Evolutionary conservation across 225 moss, liverwort and hornwort species (phyloP).

Genomic region (Antitrichia curtipendula): DNA sequence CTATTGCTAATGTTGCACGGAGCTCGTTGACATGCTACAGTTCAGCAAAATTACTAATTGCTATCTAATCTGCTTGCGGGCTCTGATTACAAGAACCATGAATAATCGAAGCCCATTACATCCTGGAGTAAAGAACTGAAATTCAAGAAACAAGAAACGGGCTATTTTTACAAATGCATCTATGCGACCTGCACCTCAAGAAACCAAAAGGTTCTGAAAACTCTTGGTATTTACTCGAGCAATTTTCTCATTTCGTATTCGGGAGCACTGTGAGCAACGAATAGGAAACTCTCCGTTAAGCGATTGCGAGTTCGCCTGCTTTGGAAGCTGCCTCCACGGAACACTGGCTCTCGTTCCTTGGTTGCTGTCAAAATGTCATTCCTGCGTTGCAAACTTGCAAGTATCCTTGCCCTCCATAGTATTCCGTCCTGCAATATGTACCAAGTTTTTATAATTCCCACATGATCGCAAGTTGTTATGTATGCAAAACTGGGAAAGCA

Average conservation of each 20-base stretch:
- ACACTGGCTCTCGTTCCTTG: background rate
- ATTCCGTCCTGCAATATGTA: conserved; percentile 13
- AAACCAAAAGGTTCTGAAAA: background rate
- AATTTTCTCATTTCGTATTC: conserved; percentile 4
- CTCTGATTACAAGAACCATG: background rate
- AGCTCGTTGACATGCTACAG: background rate
- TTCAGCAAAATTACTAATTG: background rate
- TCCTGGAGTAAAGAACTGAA: background rate
- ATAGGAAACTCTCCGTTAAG: background rate
- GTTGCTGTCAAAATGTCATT: background rate
- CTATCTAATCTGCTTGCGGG: background rate
- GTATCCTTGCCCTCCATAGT: conserved; percentile 16
- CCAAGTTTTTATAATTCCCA: background rate
- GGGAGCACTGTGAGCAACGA: conserved; percentile 31
- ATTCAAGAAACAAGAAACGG: background rate
- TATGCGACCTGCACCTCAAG: conserved; percentile 24
- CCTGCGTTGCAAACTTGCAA: conserved; percentile 23
- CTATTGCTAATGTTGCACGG: background rate
- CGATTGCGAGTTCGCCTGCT: background rate
- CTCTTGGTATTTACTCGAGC: background rate
- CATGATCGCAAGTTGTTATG: background rate
- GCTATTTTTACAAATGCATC: conserved; percentile 18
- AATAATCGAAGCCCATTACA: background rate
- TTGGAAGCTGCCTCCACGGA: conserved; percentile 13
- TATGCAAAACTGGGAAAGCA: background rate